Base-by-base conservation (phyloP, 164 flowering plant species). In the Amborella trichopoda region DNA sequence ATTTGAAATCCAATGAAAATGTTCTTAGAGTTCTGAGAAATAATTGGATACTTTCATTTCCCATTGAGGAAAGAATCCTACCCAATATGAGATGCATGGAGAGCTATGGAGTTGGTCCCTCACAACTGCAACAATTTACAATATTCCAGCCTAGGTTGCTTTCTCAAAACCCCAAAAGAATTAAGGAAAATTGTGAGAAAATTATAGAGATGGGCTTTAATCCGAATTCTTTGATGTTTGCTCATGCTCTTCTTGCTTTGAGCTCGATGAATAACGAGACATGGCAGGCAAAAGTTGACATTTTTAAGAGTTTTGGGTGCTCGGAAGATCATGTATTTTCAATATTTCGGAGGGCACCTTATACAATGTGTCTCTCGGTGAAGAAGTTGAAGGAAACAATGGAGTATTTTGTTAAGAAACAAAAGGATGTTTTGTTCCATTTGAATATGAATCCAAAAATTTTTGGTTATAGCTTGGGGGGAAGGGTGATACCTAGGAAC, bases 251-350 rank as follows among this genome's bases (percentile, higher is more conserved):
- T 30, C 28, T 24, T 4, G 40, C 11, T 10, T 16, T 54, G 27
- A 2, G 26, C 36, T 54, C 58, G 12, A 25, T 46, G 58, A 34
- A 23, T 23, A 45, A 53, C 18, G 18, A 42, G 4, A 44, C 42
- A 2, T 44, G 57, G 57, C 49, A 46, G 8, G 37, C 45, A 6
- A 54, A 54, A 23, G 10, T 54, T 6, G 43, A 44, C 26, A n/a
- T 45, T 28, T 21, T 54, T 5, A 45, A 54, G 50, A 13, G 23
- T 13, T 23, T 46, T 13, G 58, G 57, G 9, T 53, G 57, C 49
- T 44, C 57, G 2, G 33, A 53, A n/a, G 30, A 11, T 8, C 32
- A 44, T 2, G 26, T 45, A 25, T 12, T 39, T 11, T 26, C 19
- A 24, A 52, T 52, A 1, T 54, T 54, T 12, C 46, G 25, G 38